Conservation (phyloP, 2,329 filamentous ascomycete genomes). For the Trichoderma hamatum region DNA sequence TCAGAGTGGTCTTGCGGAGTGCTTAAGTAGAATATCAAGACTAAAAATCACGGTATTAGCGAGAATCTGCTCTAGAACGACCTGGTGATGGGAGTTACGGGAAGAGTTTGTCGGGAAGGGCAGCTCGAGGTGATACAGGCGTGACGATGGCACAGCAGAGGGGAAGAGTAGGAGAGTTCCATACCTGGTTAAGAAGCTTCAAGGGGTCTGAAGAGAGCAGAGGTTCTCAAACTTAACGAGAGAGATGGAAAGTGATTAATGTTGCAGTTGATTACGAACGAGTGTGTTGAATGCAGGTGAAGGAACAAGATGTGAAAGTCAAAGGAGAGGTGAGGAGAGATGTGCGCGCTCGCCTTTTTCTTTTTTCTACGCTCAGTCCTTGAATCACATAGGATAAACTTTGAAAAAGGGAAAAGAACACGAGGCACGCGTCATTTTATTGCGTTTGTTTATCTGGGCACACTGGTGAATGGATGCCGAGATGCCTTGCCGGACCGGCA, state of each 20-base stretch:
- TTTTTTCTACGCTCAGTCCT: not conserved
- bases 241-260: not conserved
- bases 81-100: not conserved
- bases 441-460: conserved; percentile 21
- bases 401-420: too few species aligned
- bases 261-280: conserved; percentile 2
- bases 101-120: conserved; percentile 21
- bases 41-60: not conserved
- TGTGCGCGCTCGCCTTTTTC: not conserved
- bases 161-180: not conserved
- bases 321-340: conserved; percentile 2
- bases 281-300: conserved; percentile 20
- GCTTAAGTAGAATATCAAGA: not conserved
- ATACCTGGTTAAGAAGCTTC: conserved; percentile 1
- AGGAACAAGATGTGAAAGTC: conserved; percentile 4
- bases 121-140: conserved; percentile 15
- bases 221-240: not conserved
- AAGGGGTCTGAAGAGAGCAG: not conserved
- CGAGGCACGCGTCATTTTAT: conserved; percentile 5
- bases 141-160: conserved; percentile 19
- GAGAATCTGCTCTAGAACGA: not conserved
- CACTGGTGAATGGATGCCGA: conserved; percentile 20
- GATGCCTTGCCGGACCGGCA: conserved; percentile 16
- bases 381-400: conserved; percentile 26
- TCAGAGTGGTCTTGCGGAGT: not conserved